These are phyloP conservation scores for Hymenoscyphus infarciens DNA, from an alignment of 2,329 filamentous ascomycete genomes.

Conservation along the genomic window DNA sequence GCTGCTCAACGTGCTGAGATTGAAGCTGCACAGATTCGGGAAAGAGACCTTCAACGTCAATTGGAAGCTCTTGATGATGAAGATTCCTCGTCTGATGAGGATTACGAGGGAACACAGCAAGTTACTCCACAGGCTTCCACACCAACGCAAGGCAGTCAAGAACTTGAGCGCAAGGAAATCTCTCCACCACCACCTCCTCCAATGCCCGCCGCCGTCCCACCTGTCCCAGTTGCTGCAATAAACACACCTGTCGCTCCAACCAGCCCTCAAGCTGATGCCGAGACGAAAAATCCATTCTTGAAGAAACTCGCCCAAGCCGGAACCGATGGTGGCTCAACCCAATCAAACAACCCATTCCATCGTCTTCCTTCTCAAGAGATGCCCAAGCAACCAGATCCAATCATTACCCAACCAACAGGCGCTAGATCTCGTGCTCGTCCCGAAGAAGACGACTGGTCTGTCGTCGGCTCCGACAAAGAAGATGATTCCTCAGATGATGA, in stretches of 20 bases:
- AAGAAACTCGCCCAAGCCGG: conserved; percentile 74
- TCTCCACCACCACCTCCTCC: conserved; percentile 52
- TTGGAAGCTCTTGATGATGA: conserved; percentile 71
- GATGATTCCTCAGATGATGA: conserved; percentile 74
- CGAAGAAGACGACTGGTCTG: conserved; percentile 78
- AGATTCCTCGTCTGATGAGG: conserved; percentile 59
- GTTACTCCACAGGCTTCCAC: conserved; percentile 61
- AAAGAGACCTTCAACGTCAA: conserved; percentile 84
- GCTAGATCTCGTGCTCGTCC: conserved; percentile 52
- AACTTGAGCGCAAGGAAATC: conserved; percentile 50
- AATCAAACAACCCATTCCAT: conserved; percentile 90
- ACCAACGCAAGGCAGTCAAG: conserved; percentile 52
- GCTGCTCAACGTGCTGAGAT: conserved; percentile 86
- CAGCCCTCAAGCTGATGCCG: conserved; percentile 48
- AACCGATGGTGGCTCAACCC: conserved; percentile 42
- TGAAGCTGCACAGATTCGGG: conserved; percentile 83
- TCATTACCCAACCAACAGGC: conserved; percentile 41
- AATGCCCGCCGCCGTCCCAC: conserved; percentile 51
- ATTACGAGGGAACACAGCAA: conserved; percentile 74
- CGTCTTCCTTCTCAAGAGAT: conserved; percentile 65
- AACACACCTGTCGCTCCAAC: conserved; percentile 36
- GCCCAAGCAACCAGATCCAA: conserved; percentile 44
- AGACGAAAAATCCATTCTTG: conserved; percentile 94
- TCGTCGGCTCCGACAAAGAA: conserved; percentile 71
- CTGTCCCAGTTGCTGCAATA: conserved; percentile 37